These are phyloP conservation scores for Coix lacrymajobi DNA, from an alignment of 176 grass and related monocot species.

Conservation along the genomic window DNA sequence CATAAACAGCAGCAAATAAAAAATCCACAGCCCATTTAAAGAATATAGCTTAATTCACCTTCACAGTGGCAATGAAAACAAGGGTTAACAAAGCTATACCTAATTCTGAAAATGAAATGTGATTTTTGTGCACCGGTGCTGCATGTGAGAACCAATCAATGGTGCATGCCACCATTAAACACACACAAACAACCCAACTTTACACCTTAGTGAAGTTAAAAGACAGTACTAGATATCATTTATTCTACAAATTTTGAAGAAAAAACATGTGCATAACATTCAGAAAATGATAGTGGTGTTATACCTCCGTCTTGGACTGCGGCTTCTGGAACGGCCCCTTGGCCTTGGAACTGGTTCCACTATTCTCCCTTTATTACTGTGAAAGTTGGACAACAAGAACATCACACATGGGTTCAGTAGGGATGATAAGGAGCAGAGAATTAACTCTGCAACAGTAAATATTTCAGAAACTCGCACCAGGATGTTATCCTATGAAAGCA, in stretches of 20 bases:
- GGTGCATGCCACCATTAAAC: neutral
- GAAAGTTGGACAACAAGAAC: slow-evolving; percentile 18
- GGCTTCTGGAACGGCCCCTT: slow-evolving; percentile 77
- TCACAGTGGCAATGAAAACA: neutral
- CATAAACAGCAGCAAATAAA: neutral
- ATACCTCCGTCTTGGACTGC: slow-evolving; percentile 79
- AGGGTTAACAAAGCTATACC: neutral
- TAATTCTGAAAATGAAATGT: neutral
- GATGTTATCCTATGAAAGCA: neutral
- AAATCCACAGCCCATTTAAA: neutral
- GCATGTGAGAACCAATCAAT: neutral
- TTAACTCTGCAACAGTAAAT: neutral
- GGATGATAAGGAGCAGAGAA: neutral
- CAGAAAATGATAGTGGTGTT: neutral
- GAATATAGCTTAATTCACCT: neutral
- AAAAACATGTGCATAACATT: neutral
- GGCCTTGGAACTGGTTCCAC: slow-evolving; percentile 47
- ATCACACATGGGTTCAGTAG: neutral
- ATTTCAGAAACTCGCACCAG: neutral
- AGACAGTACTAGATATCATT: neutral
- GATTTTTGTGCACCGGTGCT: neutral
- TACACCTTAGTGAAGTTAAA: neutral
- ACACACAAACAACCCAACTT: neutral
- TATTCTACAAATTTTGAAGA: too few species aligned
- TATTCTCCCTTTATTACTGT: slow-evolving; percentile 81